A percentile compares a stretch with the other conserved stretches of the same genome.
Conservation (phyloP, 257 asterid genomes). For the Scutellaria barbata region DNA sequence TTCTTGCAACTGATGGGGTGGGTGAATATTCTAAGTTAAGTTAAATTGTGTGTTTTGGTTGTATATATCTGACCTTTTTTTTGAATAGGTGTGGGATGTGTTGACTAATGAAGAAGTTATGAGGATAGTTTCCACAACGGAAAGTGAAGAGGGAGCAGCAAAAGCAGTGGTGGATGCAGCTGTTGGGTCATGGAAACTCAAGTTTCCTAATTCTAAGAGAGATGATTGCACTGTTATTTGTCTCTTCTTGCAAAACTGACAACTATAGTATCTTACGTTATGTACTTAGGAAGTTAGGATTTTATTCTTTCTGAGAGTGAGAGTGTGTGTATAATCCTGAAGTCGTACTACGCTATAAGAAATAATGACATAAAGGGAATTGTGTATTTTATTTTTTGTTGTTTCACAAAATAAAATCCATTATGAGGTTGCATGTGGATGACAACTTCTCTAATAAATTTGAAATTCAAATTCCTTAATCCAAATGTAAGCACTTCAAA, state of each 20-base stretch:
- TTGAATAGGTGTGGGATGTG: constrained; percentile 84
- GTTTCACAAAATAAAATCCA: no score
- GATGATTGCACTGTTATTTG: constrained; percentile 79
- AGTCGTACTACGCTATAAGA: no score
- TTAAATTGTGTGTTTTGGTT: background rate
- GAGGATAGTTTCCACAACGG: constrained; percentile 50
- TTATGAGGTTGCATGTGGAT: no score
- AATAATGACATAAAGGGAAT: no score
- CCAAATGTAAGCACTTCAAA: no score
- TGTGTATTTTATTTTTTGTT: no score
- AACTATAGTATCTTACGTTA: background rate
- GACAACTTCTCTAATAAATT: no score
- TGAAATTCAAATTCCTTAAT: no score
- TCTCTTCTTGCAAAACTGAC: constrained; percentile 48
- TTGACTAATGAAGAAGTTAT: constrained; percentile 64
- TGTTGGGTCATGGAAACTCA: constrained; percentile 58
- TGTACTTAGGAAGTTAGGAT: no score
- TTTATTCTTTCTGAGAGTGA: no score
- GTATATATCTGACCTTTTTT: background rate
- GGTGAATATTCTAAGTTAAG: background rate
- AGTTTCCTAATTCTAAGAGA: constrained; percentile 64
- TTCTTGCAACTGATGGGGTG: constrained; percentile 91
- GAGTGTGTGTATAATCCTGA: no score
- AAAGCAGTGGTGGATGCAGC: constrained; percentile 75
- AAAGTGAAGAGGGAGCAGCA: constrained; percentile 63